Evolutionary conservation across 2,329 filamentous ascomycete species (phyloP), one percentile per base, ranked within the genome.

Genomic region (Aspergillus proliferans): DNA sequence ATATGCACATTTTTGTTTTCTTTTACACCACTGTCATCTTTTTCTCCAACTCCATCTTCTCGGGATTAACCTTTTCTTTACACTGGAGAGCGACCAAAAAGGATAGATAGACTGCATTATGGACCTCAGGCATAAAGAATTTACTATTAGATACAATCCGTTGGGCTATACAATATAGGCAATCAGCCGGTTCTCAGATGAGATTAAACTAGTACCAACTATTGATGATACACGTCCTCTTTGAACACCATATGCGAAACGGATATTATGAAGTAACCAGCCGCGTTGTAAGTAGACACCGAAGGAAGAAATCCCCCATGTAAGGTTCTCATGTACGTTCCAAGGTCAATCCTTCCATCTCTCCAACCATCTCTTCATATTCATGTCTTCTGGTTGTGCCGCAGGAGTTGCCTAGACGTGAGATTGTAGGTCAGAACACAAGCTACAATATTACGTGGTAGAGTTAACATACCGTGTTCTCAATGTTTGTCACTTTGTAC

Each of bases 271-370:
- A 22, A 40, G 6, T 4, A 12, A 36, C 9, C 10, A 10, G 26
- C 10, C 10, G 10, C 10, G 26, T 30, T 10, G 26, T 30, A 30
- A 30, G 4, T 30, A 30, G 26, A 30, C 10, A 30, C 4, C 5
- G 26, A 24, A 7, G 4, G 21, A 22, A 26, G 12, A 15, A 33
- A 33, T 12, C 2, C 24, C 12, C 15, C 24, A 30, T 38, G n/a
- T 15, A 3, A n/a, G 34, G n/a, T n/a, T 19, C 3, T 6, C 18
- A 38, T n/a, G 18, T 15, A 38, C 4, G 7, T 15, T 38, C 34
- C 9, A 26, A 43, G 21, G 22, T 57, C 65, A 83, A 65, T 84
- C 80, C 64, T 78, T 79, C 80, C 80, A 83, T 54, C 80, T 70
- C 43, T 76, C 76, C 52, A 83, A 62, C 62, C 76, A 83, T 56